Evolutionary conservation across 2,329 filamentous ascomycete genomes (phyloP).

Genomic region (Trichoderma oligosporum): DNA sequence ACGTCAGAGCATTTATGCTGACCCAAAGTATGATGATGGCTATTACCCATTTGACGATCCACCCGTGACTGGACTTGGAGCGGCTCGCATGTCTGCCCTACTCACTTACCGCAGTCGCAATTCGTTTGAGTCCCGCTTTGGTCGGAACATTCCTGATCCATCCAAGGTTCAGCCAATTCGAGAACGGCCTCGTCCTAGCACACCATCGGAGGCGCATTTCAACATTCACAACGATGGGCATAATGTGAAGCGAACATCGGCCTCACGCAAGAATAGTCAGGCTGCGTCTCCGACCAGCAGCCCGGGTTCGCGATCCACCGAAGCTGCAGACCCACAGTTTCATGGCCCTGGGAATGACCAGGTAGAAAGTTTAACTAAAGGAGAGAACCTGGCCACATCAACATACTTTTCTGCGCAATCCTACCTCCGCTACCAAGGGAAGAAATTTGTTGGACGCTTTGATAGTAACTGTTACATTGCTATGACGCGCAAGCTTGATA

Average conservation of each 20-base stretch:
- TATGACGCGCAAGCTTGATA: constrained; percentile 96
- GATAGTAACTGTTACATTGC: constrained; percentile 99
- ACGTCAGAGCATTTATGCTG: constrained; percentile 90
- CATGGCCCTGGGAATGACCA: constrained; percentile 51
- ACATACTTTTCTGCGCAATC: constrained; percentile 99
- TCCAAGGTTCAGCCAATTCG: constrained; percentile 80
- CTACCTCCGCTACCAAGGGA: constrained; percentile 92
- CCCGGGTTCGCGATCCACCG: constrained; percentile 24
- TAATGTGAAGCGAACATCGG: constrained; percentile 52
- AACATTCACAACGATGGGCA: constrained; percentile 82
- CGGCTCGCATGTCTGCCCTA: constrained; percentile 93
- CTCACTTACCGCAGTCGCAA: constrained; percentile 95
- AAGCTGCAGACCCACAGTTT: constrained; percentile 60
- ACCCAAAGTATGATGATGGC: constrained; percentile 96
- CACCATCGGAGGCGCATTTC: constrained; percentile 69
- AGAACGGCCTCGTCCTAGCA: constrained; percentile 56
- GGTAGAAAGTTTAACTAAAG: constrained; percentile 46
- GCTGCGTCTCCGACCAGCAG: constrained; percentile 30
- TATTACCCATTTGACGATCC: constrained; percentile 89
- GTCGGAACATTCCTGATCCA: constrained; percentile 84
- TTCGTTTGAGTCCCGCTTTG: constrained; percentile 94
- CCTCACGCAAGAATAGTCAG: constrained; percentile 48
- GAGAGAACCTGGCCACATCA: constrained; percentile 53
- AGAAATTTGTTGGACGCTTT: constrained; percentile 95
- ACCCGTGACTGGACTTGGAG: constrained; percentile 79